Percentiles rank a stretch among this genome's conserved stretches.
phyloP scores from a whole-genome alignment of 2,329 filamentous ascomycete species.

The Colletotrichum tabaci region DNA sequence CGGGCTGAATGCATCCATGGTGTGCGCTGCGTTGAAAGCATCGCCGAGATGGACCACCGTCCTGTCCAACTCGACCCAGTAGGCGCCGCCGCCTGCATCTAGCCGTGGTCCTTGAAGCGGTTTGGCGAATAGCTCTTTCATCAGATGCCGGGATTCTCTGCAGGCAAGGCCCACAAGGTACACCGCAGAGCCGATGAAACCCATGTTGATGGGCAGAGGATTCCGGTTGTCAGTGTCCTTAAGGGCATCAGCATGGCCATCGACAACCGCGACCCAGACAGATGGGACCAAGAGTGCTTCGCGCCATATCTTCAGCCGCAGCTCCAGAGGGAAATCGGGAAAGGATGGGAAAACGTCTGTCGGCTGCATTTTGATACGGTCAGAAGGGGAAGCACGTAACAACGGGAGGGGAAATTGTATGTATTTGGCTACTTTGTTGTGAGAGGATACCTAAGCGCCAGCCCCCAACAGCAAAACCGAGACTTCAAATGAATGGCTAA shows the following conservation, averaged over 20 bases:
- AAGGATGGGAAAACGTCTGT: background rate
- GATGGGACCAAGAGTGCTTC: constrained; percentile 1
- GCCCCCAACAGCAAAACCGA: too few relatives aligned
- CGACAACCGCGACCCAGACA: background rate
- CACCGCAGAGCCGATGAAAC: background rate
- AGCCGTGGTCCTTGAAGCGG: background rate
- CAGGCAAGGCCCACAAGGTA: background rate
- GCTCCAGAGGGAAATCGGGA: background rate
- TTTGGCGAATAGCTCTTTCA: background rate
- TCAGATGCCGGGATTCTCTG: background rate
- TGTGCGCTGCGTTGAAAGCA: too few relatives aligned
- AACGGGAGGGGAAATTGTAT: too few relatives aligned
- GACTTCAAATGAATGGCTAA: too few relatives aligned
- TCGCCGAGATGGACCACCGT: background rate
- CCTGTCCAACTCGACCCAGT: background rate
- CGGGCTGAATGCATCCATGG: too few relatives aligned
- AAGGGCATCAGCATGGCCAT: too few relatives aligned
- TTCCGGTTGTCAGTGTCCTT: background rate
- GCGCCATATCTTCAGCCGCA: constrained; percentile 10
- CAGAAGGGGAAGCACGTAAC: too few relatives aligned
- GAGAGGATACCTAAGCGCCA: too few relatives aligned
- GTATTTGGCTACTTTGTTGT: too few relatives aligned
- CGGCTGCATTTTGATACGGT: too few relatives aligned
- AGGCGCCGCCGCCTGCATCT: background rate
- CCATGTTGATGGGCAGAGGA: too few relatives aligned